Evolutionary conservation across 352 stramenopile genomes (phyloP), one percentile per base, ranked within the genome.

Genomic region (Blastocystis sp.): DNA sequence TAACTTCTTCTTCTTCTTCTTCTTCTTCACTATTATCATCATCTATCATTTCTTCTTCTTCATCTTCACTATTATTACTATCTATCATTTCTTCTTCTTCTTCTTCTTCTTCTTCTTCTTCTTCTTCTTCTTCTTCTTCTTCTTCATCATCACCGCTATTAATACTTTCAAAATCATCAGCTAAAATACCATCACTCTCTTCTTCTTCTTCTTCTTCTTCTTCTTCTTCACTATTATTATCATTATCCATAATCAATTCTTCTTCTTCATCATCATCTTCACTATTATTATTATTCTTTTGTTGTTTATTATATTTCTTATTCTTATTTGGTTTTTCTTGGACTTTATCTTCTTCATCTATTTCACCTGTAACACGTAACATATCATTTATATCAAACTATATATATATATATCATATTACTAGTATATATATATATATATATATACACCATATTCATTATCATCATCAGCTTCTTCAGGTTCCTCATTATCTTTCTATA

Each of bases 151-250:
- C 9, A 43, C 13, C 37, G 41, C 23, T 46, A 36, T 46, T 25
- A 13, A 30, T 19, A 46, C 10, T 55, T 55, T 34, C 28, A 23
- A 46, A 18, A 2, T 41, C 24, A 10, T 55, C 16, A 4, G 39
- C 25, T 18, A 16, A 23, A 2, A 45, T 46, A 2, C 21, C 2
- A 7, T 1, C 2, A 18, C 35, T 2, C 18, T 57, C 11, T 43
- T 45, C 32, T 19, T 59, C 49, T 9, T 58, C 48, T 13, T 46
- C 48, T 4, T 47, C 49, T 13, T 25, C 33, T 35, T 59, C 49
- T 13, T 33, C 28, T 35, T 30, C 49, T 27, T 59, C 49, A 36
- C 49, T 40, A 16, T 24, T 49, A 44, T 48, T 35, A 7, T 2
- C 6, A 2, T 21, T 27, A 25, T 44, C 19, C 10, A 24, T 35